Percentiles rank a stretch among this genome's conserved stretches.
Conservation (phyloP, 225 moss, liverwort and hornwort species). For the Polytrichum commune region DNA sequence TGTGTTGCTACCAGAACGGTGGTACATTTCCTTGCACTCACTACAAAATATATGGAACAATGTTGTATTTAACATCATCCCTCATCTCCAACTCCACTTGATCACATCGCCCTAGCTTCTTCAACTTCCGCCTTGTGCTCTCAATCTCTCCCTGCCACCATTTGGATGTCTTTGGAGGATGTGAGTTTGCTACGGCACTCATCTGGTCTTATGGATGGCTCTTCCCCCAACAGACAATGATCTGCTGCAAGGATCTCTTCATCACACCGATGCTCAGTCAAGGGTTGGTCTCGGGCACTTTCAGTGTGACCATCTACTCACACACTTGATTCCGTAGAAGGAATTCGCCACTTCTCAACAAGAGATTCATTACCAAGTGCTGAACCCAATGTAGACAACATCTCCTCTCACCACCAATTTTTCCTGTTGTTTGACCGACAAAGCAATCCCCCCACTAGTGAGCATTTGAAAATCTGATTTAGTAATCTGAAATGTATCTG, state of each 20-base stretch:
- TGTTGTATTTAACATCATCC: background rate
- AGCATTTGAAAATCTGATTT: background rate
- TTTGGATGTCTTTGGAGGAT: background rate
- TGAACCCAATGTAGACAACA: background rate
- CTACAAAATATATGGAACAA: background rate
- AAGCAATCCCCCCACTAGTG: background rate
- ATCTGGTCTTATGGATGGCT: too few relatives aligned
- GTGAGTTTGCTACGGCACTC: background rate
- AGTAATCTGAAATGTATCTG: background rate
- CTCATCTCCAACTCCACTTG: background rate
- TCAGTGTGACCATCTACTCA: too few relatives aligned
- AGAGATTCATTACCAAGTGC: background rate
- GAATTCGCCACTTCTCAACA: background rate
- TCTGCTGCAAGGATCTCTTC: too few relatives aligned
- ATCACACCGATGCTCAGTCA: too few relatives aligned
- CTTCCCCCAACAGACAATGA: too few relatives aligned
- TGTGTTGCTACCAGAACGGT: background rate
- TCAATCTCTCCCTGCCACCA: background rate
- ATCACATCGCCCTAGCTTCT: background rate
- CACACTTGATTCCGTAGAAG: background rate
- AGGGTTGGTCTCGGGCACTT: too few relatives aligned
- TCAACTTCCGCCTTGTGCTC: background rate
- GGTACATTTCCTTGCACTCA: background rate
- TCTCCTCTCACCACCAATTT: background rate
- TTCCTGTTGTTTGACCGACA: background rate